A percentile compares a stretch with the other conserved stretches of the same genome.
Conservation (phyloP, 306 rosid species). For the Dalbergia cochinchinensis region DNA sequence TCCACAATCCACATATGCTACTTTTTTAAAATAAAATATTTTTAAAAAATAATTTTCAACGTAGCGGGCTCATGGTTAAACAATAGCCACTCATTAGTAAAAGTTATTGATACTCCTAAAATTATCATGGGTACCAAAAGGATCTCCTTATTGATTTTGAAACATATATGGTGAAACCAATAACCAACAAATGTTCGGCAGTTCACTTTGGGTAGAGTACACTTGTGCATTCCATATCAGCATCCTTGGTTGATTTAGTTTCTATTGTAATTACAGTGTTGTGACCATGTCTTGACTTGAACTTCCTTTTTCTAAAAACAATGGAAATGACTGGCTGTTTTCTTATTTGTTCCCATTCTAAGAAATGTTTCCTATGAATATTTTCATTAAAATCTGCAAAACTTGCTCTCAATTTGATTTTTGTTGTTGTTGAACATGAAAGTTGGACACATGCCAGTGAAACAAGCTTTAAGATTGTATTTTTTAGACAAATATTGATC, state of each 20-base stretch:
- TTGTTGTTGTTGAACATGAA: neutral
- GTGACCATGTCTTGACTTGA: neutral
- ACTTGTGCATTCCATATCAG: neutral
- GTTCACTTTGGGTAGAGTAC: neutral
- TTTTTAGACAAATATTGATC: slow-evolving; percentile 24
- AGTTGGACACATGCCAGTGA: neutral
- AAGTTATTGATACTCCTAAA: too few relatives aligned
- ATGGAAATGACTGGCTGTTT: neutral
- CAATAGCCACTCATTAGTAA: too few relatives aligned
- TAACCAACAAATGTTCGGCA: neutral
- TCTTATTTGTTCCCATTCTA: slow-evolving; percentile 17
- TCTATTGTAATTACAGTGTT: slow-evolving; percentile 14
- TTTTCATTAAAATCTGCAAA: too few relatives aligned
- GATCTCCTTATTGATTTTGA: neutral
- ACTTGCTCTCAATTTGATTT: neutral
- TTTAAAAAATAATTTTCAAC: too few relatives aligned
- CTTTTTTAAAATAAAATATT: too few relatives aligned
- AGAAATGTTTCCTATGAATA: slow-evolving; percentile 13
- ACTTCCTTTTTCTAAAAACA: slow-evolving; percentile 13
- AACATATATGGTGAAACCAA: slow-evolving; percentile 1
- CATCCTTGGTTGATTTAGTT: neutral
- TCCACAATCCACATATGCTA: too few relatives aligned
- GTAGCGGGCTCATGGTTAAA: too few relatives aligned
- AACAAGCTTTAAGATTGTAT: neutral
- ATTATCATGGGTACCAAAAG: too few relatives aligned